Percentiles rank a stretch among this genome's conserved stretches.
Evolutionary conservation across 306 rosid genomes (phyloP).

Genomic region (Pyrus communis): DNA sequence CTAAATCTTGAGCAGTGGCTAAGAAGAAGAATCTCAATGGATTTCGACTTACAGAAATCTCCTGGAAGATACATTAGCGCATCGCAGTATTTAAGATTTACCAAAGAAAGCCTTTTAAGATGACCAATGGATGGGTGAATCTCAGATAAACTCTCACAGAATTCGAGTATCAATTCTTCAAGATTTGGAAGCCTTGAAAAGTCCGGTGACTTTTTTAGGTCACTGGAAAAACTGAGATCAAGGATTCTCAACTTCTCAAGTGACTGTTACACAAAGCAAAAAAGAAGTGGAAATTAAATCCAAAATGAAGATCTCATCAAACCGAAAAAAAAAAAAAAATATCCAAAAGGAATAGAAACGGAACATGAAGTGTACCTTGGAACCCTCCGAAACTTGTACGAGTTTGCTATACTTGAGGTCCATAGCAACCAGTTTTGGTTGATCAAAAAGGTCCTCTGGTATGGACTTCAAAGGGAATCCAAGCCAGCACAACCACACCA

Average conservation of each 20-base stretch:
- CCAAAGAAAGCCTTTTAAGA: not conserved
- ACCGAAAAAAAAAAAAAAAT: no score
- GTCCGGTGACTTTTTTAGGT: not conserved
- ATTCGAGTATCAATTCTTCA: not conserved
- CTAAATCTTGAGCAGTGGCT: fast-evolving
- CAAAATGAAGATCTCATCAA: not conserved
- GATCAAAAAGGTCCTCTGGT: conserved; percentile 1
- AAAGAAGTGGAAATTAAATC: not conserved
- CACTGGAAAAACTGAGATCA: fast-evolving
- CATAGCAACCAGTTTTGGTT: conserved; percentile 17
- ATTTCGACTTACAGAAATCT: not conserved
- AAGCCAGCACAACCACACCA: not conserved
- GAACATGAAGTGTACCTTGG: conserved; percentile 19
- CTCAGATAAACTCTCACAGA: not conserved
- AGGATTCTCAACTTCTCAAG: not conserved
- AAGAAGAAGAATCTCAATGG: not conserved
- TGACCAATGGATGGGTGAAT: not conserved
- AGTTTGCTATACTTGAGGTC: conserved; percentile 26
- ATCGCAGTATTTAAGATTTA: fast-evolving
- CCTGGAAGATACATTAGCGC: not conserved
- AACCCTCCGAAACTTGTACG: conserved; percentile 22
- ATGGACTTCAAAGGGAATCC: not conserved
- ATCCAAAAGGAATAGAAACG: not conserved
- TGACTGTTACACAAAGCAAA: not conserved
- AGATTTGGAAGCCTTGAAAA: conserved; percentile 21